Base-by-base conservation (phyloP, 768 basidiomycete species). In the Dendrothele bispora region DNA sequence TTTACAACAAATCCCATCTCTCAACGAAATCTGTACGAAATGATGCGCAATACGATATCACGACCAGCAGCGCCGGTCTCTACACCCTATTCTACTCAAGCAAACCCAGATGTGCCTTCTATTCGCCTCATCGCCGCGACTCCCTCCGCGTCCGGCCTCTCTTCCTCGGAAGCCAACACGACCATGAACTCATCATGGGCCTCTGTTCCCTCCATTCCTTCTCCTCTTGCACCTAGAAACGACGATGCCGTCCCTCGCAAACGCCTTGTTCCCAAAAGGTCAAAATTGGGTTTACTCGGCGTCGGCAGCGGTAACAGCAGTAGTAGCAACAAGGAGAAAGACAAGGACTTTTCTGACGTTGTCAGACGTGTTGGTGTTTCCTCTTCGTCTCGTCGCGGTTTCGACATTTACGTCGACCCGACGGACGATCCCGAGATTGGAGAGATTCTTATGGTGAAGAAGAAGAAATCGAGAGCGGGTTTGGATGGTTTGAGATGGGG, bases 401-500 rank as follows among this genome's bases (percentile, higher is more conserved):
- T 87, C 56, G 87, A 90, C 54, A 87, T 90, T 38, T 77, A 74
- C 54, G 84, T 89, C 7, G 88, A 89, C 52, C 80, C 83, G 1
- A 66, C 74, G 1, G 68, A 75, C 20, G 84, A 87, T 55, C 78
- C 81, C 0, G 86, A 86, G 18, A 69, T 83, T 28, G 84, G 78
- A 5, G 86, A 88, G 53, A 79, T 89, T 17, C 60, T 86, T 18
- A 73, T 90, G 61, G 81, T 90, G 29, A 86, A 84, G 76, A 88
- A 87, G 77, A 83, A 83, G 71, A 88, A 86, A 55, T 80, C 79
- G 1, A 67, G 88, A 1, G 71, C 72, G 0, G 83, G 66, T 2
- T 60, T 91, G 50, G 77, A 85, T 55, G 80, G 77, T 65, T 68
- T 78, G 66, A 37, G 75, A 63, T 86, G 84, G 67, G 78, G 65